Conservation (phyloP, 169 alveolate genomes). For the Plasmodium gallinaceum region DNA sequence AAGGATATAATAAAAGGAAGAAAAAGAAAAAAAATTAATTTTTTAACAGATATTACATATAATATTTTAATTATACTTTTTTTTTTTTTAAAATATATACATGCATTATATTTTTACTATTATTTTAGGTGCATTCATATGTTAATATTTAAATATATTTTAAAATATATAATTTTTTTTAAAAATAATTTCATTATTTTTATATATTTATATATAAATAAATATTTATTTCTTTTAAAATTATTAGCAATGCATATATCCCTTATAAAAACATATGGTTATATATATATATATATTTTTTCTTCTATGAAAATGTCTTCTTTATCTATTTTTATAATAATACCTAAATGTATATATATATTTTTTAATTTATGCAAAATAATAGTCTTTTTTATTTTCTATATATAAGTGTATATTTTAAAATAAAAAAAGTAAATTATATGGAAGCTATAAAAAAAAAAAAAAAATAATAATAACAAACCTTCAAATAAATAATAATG, state of each 20-base stretch:
- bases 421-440: no score
- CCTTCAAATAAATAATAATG: no score
- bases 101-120: background rate
- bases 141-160: no score
- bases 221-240: background rate
- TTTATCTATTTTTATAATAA: background rate
- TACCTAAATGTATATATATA: background rate
- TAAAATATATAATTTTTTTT: no score
- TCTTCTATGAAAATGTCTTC: background rate
- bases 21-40: conserved; percentile 48
- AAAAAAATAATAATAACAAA: no score
- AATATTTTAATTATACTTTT: conserved; percentile 25
- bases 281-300: background rate
- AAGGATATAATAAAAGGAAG: conserved; percentile 72
- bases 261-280: background rate
- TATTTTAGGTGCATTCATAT: no score
- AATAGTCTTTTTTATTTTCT: no score
- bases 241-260: background rate
- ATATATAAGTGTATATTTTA: no score
- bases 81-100: conserved; percentile 1
- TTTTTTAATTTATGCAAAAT: background rate
- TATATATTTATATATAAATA: background rate
- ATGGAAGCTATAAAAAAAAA: no score
- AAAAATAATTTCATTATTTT: background rate
- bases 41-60: background rate